Evolutionary conservation across 202 grass and related monocot species (phyloP).

Genomic region (Cymbopogon flexuosus): DNA sequence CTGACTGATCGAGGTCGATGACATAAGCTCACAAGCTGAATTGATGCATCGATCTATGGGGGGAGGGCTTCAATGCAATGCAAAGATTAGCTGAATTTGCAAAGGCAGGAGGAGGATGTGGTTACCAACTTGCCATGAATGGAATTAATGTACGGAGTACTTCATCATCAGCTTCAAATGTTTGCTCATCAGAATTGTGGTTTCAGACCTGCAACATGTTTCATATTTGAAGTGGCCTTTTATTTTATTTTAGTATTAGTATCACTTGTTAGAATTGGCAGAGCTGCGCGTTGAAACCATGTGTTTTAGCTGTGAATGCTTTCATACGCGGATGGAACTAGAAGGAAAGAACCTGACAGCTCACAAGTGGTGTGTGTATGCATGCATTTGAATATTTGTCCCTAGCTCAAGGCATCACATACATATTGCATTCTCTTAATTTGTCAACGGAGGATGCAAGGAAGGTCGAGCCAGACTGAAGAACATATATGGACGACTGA

Average conservation of each 20-base stretch:
- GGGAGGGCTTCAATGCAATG: conserved; percentile 8
- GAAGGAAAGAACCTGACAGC: conserved; percentile 10
- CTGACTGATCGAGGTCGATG: background rate
- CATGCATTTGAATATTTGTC: conserved; percentile 45
- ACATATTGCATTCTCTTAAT: conserved; percentile 18
- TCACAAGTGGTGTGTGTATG: background rate
- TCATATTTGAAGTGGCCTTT: conserved; percentile 7
- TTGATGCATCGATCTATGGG: background rate
- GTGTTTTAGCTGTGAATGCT: conserved; percentile 20
- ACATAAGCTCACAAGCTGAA: background rate
- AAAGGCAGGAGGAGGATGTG: background rate
- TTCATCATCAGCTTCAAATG: background rate
- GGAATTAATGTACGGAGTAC: background rate
- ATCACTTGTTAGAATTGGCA: background rate
- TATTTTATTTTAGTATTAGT: background rate
- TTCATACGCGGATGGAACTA: background rate
- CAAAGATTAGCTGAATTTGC: background rate
- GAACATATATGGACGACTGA: background rate
- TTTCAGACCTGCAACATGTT: background rate
- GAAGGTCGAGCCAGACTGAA: background rate
- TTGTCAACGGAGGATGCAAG: conserved; percentile 40
- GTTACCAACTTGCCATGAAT: conserved; percentile 12
- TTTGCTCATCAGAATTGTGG: background rate
- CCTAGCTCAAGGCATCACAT: conserved; percentile 14
- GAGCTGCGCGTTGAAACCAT: conserved; percentile 31